These are phyloP conservation scores for Aureobasidium leucospermi DNA, from an alignment of 2,329 filamentous ascomycete species.

Conservation along the genomic window DNA sequence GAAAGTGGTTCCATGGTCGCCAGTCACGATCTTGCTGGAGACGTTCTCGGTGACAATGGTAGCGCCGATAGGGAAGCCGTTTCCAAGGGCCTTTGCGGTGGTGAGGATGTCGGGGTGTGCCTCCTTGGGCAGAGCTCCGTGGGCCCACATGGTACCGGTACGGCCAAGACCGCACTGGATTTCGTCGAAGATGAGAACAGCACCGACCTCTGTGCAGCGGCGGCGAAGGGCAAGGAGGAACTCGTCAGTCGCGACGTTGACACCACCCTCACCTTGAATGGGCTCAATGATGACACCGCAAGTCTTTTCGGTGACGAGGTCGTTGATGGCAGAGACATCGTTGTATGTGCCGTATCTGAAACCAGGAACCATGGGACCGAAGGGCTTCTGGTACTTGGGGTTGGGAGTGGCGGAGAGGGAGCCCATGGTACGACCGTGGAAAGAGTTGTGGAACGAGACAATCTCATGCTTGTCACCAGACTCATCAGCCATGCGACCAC, in stretches of 20 bases:
- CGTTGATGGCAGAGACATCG: conserved; percentile 62
- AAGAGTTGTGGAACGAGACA: conserved; percentile 84
- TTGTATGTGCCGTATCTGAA: conserved; percentile 85
- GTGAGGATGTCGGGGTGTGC: conserved; percentile 93
- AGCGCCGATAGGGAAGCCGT: conserved; percentile 91
- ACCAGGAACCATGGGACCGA: conserved; percentile 89
- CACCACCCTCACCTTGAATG: conserved; percentile 93
- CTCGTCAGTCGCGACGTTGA: conserved; percentile 73
- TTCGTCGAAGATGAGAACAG: conserved; percentile 89
- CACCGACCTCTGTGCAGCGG: conserved; percentile 78
- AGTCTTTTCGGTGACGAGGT: conserved; percentile 73
- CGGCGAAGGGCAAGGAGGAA: conserved; percentile 79
- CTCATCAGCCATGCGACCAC: conserved; percentile 54
- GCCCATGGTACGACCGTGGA: conserved; percentile 96
- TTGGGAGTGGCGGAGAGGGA: conserved; percentile 93
- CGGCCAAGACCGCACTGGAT: conserved; percentile 90
- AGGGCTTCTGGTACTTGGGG: conserved; percentile 93
- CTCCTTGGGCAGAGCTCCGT: conserved; percentile 62
- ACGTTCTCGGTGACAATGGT: conserved; percentile 62
- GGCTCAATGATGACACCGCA: conserved; percentile 95
- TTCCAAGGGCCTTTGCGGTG: conserved; percentile 91
- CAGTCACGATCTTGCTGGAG: conserved; percentile 60
- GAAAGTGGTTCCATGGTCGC: conserved; percentile 91
- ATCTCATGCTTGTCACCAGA: conserved; percentile 62
- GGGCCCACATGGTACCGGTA: conserved; percentile 87